phyloP scores from a whole-genome alignment of 2,329 filamentous ascomycete genomes.

The Coniochaeta hoffmannii region DNA sequence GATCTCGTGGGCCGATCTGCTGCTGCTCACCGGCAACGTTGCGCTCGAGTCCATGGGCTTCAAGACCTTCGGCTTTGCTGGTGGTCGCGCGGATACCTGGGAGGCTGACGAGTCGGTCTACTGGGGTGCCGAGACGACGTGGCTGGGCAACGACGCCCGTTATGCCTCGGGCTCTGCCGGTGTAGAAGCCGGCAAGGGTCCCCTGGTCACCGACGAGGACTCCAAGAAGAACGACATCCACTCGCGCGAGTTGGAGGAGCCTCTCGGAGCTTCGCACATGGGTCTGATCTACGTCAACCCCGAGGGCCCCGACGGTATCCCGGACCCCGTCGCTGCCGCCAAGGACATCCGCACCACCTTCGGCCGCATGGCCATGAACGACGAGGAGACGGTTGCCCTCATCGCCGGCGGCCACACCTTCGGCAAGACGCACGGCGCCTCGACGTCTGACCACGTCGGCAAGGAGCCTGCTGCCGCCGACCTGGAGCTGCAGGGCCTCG shows the following conservation, averaged over 20 bases:
- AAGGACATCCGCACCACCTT: constrained; percentile 70
- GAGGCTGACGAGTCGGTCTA: constrained; percentile 70
- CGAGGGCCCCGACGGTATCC: constrained; percentile 65
- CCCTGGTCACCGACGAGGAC: constrained; percentile 24
- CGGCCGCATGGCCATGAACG: constrained; percentile 74
- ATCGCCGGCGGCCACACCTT: constrained; percentile 75
- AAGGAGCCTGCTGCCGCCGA: constrained; percentile 58
- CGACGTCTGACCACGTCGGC: constrained; percentile 54
- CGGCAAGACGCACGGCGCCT: constrained; percentile 76
- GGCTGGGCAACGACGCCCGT: constrained; percentile 67
- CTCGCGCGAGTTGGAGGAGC: constrained; percentile 58
- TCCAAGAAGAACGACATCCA: constrained; percentile 42
- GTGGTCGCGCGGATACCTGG: constrained; percentile 65
- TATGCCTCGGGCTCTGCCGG: constrained; percentile 49
- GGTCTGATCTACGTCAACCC: constrained; percentile 80
- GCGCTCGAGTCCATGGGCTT: constrained; percentile 71
- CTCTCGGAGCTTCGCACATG: constrained; percentile 63
- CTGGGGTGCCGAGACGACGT: constrained; percentile 71
- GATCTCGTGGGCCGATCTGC: constrained; percentile 72
- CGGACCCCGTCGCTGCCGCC: constrained; percentile 62
- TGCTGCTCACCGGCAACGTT: constrained; percentile 67
- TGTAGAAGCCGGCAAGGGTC: constrained; percentile 21
- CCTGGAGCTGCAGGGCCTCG: constrained; percentile 62
- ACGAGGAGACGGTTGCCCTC: constrained; percentile 73
- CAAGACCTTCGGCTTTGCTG: constrained; percentile 66